Percentiles rank a stretch among this genome's conserved stretches.
phyloP scores from a whole-genome alignment of 768 basidiomycete species.

The Mycena albidolilacea region DNA sequence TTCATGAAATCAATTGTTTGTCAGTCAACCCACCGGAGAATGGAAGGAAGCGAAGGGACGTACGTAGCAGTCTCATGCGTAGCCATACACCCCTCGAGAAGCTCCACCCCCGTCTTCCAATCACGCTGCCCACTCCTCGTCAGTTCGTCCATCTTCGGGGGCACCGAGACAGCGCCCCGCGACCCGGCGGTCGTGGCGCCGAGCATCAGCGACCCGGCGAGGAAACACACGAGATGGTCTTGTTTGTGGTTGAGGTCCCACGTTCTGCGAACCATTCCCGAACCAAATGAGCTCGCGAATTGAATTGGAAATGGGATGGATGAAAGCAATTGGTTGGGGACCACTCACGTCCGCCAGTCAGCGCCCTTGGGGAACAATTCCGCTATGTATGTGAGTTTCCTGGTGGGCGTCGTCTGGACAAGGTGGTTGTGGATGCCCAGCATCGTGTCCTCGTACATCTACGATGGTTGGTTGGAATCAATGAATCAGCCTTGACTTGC shows the following conservation, averaged over 20 bases:
- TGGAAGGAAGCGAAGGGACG: conserved; percentile 40
- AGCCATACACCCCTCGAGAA: conserved; percentile 79
- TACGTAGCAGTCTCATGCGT: conserved; percentile 77
- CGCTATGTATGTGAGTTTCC: conserved; percentile 72
- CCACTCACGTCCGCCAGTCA: conserved; percentile 42
- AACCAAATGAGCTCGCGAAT: not conserved
- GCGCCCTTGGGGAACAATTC: conserved; percentile 68
- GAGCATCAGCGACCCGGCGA: conserved; percentile 82
- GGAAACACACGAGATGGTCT: conserved; percentile 88
- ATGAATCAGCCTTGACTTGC: not conserved
- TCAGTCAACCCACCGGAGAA: not conserved
- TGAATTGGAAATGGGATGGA: conserved; percentile 37
- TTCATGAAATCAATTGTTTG: not conserved
- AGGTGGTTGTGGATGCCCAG: conserved; percentile 75
- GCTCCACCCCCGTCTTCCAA: conserved; percentile 74
- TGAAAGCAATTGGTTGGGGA: conserved; percentile 41
- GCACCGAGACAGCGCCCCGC: conserved; percentile 60
- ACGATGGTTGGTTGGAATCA: conserved; percentile 4
- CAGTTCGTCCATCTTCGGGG: conserved; percentile 65
- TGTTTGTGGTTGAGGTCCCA: conserved; percentile 78
- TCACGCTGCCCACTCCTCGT: conserved; percentile 67
- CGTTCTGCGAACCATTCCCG: conserved; percentile 47
- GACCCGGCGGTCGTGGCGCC: conserved; percentile 72
- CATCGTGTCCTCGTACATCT: conserved; percentile 86
- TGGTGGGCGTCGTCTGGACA: conserved; percentile 63